Conservation (phyloP, 2,329 filamentous ascomycete genomes). For the Scytalidium sp. region DNA sequence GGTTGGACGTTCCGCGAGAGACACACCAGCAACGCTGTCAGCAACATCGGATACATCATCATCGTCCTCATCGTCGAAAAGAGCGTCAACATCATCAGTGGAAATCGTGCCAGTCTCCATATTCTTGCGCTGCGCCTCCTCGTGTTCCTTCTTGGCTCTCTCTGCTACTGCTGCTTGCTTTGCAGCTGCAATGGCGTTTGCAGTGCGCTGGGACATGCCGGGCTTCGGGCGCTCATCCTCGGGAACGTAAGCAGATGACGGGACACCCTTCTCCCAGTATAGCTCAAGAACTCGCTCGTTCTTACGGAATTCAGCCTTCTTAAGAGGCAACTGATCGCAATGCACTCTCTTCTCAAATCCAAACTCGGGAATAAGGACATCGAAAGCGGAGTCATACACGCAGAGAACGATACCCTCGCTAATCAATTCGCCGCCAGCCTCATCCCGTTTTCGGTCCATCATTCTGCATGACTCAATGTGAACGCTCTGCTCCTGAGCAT, state of each 20-base stretch:
- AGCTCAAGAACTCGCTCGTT: slow-evolving; percentile 91
- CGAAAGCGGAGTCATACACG: slow-evolving; percentile 98
- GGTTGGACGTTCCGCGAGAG: slow-evolving; percentile 81
- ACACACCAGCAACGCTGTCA: slow-evolving; percentile 90
- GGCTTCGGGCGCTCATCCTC: slow-evolving; percentile 95
- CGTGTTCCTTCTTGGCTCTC: slow-evolving; percentile 77
- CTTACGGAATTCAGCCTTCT: slow-evolving; percentile 99
- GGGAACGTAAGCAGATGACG: slow-evolving; percentile 91
- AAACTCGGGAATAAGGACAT: slow-evolving; percentile 96
- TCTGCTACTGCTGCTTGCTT: slow-evolving; percentile 80
- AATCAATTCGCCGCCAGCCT: slow-evolving; percentile 86
- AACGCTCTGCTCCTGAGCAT: slow-evolving; percentile 96
- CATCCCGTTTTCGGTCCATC: slow-evolving; percentile 89
- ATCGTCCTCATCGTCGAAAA: slow-evolving; percentile 92
- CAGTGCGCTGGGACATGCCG: slow-evolving; percentile 67
- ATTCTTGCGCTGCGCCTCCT: slow-evolving; percentile 88
- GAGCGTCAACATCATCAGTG: slow-evolving; percentile 87
- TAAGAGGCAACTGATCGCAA: slow-evolving; percentile 93
- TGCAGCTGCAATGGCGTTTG: slow-evolving; percentile 72
- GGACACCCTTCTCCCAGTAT: slow-evolving; percentile 99
- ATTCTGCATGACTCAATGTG: slow-evolving; percentile 96
- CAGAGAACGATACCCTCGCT: slow-evolving; percentile 94
- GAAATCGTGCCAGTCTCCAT: slow-evolving; percentile 94
- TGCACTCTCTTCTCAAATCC: slow-evolving; percentile 99
- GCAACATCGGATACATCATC: slow-evolving; percentile 78